Evolutionary conservation across 2,329 filamentous ascomycete genomes (phyloP).

Genomic region (Coniochaeta sp.): DNA sequence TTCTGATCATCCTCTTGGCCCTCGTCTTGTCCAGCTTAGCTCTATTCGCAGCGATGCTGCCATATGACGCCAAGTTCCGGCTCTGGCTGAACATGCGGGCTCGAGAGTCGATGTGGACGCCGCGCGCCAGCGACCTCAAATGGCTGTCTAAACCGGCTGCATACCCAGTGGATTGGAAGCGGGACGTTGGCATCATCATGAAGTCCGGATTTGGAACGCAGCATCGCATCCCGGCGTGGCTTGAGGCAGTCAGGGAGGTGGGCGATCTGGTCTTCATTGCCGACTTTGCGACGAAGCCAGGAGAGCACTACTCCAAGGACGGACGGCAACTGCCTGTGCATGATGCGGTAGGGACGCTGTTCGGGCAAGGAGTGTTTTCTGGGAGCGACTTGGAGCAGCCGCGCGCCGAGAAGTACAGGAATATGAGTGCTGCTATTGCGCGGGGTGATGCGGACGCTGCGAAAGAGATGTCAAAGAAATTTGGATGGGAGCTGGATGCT

Average conservation of each 20-base stretch:
- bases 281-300: conserved; percentile 31
- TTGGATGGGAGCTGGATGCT: conserved; percentile 42
- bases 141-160: conserved; percentile 5
- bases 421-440: conserved; percentile 28
- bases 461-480: conserved; percentile 24
- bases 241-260: conserved; percentile 37
- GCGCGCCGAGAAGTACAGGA: conserved; percentile 32
- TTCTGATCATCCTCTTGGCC: neutral
- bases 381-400: conserved; percentile 6
- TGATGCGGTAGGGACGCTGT: conserved; percentile 27
- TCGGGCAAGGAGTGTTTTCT: neutral
- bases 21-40: neutral
- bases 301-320: conserved; percentile 13
- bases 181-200: conserved; percentile 42
- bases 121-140: neutral
- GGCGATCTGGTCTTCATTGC: conserved; percentile 36
- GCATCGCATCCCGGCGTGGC: conserved; percentile 35
- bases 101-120: neutral
- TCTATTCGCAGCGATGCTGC: neutral
- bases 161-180: conserved; percentile 34
- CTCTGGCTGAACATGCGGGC: neutral
- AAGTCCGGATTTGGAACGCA: conserved; percentile 51
- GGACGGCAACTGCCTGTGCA: conserved; percentile 25
- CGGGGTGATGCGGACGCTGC: conserved; percentile 29
- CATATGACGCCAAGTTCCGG: neutral